Evolutionary conservation across 1,284 basidiomycete species (phyloP).

Genomic region (Puccinia brachypodii): DNA sequence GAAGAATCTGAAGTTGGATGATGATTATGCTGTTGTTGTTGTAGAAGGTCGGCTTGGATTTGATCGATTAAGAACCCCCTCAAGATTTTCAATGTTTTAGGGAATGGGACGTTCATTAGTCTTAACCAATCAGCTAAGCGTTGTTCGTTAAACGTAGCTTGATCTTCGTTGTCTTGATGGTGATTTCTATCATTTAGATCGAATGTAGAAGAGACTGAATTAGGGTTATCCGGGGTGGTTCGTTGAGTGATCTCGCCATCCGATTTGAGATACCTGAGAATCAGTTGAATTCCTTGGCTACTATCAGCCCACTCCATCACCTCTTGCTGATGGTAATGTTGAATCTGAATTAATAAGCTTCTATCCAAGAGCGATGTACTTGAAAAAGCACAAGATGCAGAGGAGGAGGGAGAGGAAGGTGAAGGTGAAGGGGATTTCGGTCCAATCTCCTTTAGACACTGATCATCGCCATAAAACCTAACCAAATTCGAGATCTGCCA

Average conservation of each 20-base stretch:
- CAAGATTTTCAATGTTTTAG: constrained; percentile 20
- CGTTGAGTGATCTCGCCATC: not conserved
- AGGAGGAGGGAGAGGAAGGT: not conserved
- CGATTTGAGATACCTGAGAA: not conserved
- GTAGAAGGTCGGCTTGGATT: not conserved
- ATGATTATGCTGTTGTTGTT: not conserved
- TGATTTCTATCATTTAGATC: not conserved
- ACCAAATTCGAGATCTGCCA: constrained; percentile 34
- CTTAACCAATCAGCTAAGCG: constrained; percentile 15
- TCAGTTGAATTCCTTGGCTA: not conserved
- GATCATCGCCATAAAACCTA: constrained; percentile 23
- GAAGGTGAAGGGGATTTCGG: not conserved
- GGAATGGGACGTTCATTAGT: constrained; percentile 29
- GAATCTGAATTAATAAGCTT: constrained; percentile 16
- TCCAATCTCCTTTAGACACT: constrained; percentile 21
- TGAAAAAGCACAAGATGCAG: not conserved
- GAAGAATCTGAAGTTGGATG: not conserved
- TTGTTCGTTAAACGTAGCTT: constrained; percentile 5
- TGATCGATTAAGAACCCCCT: constrained; percentile 8
- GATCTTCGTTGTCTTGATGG: not conserved
- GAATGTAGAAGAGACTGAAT: not conserved
- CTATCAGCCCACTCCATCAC: constrained; percentile 21
- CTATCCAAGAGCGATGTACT: constrained; percentile 20
- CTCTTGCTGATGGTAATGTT: not conserved
- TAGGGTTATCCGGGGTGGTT: not conserved